These are phyloP conservation scores for Amaranthus hypochondriacus DNA, from an alignment of 148 eudicot genomes.

Conservation along the genomic window DNA sequence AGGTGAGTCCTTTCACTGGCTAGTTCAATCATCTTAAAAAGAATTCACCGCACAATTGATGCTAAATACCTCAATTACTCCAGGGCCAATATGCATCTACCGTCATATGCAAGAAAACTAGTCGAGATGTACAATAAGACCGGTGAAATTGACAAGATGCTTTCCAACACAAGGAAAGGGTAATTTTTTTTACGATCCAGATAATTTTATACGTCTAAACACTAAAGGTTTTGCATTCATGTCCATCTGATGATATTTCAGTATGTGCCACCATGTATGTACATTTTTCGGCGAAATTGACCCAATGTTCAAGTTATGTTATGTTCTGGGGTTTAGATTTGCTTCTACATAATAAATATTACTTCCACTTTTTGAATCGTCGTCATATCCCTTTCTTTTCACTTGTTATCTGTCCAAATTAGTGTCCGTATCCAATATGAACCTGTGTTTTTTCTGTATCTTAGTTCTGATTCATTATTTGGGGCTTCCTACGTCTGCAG, in stretches of 20 bases:
- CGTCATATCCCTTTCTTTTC: background rate
- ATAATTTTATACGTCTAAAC: background rate
- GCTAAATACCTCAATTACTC: slow-evolving; percentile 7
- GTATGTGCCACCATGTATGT: background rate
- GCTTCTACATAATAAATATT: background rate
- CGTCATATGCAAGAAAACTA: slow-evolving; percentile 82
- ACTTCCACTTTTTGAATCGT: background rate
- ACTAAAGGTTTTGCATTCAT: slow-evolving; percentile 10
- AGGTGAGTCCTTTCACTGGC: slow-evolving; percentile 37
- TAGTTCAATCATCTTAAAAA: slow-evolving; percentile 5
- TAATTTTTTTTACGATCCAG: slow-evolving; percentile 9
- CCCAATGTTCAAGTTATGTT: background rate
- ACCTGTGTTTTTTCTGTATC: background rate
- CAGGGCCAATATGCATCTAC: slow-evolving; percentile 90
- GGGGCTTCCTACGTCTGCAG: background rate
- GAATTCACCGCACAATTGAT: slow-evolving; percentile 8
- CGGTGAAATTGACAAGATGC: slow-evolving; percentile 91
- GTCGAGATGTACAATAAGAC: slow-evolving; percentile 76
- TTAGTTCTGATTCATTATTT: background rate
- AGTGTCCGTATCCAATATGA: background rate
- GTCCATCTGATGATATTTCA: slow-evolving; percentile 3
- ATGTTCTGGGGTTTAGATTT: background rate
- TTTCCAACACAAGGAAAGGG: slow-evolving; percentile 29
- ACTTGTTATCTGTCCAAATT: background rate
- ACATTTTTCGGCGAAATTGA: background rate